Base-by-base conservation (phyloP, 176 grass and related monocot genomes). In the Bothriochloa decipiens region DNA sequence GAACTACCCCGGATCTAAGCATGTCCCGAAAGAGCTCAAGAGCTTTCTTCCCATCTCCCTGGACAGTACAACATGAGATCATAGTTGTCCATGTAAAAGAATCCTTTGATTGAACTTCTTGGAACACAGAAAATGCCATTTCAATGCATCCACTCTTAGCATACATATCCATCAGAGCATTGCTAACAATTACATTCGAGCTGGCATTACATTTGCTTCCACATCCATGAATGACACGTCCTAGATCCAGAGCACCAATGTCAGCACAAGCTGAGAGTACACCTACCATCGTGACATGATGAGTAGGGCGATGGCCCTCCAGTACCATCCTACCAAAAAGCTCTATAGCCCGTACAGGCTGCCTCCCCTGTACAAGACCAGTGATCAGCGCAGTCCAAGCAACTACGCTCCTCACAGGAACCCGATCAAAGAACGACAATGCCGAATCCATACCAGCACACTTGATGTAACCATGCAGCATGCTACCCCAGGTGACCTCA, bases 81-180 rank as follows among this genome's bases (percentile, higher is more conserved):
- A 94, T 91, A 5, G 86, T 94, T 11, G 92, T 94, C 86, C 89
- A 94, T 12, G 92, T 89, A 75, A 89, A 94, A 37, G 87, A 49
- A 43, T 94, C 89, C 92, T 94, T 94, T 10, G 45, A 14, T 0
- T n/a, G 67, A 13, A 80, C 82, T 77, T 85, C 86, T 75, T 89
- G 22, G 2, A 94, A 94, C 2, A 91, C 57, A 0, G 66, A 73
- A 82, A 87, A 79, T 8, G 92, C 81, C 76, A 85, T 89, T 60
- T 79, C 72, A 18, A 87, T 75, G 4, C 75, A 57, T 15, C 89
- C 92, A 85, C 92, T 94, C 81, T 94, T 91, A 75, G 89, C 80
- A 76, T 94, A 94, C 92, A 94, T 94, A 86, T 91, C 89, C 43
- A 94, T 87, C 50, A 94, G 76, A 55, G 92, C 84, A 75, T 94